phyloP scores from a whole-genome alignment of 768 basidiomycete genomes.

The Phanerodontia chrysosporium region DNA sequence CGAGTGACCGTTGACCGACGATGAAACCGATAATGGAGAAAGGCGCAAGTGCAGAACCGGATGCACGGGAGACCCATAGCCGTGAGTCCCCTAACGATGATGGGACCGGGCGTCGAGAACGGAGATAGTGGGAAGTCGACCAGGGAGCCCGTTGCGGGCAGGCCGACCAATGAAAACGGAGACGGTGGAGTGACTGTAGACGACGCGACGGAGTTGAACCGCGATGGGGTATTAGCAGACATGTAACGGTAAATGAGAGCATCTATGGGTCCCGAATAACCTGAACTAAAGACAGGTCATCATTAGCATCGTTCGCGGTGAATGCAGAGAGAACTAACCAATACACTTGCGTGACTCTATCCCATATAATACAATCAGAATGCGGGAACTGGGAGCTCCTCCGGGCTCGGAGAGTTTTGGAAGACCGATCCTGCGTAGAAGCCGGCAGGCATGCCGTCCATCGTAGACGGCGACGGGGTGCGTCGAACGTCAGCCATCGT shows the following conservation, averaged over 20 bases:
- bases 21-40: constrained; percentile 24
- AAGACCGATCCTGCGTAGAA: constrained; percentile 80
- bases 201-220: constrained; percentile 23
- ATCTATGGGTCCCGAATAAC: constrained; percentile 37
- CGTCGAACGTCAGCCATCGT: neutral
- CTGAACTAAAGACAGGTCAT: constrained; percentile 26
- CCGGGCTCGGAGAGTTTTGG: constrained; percentile 85
- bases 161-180: constrained; percentile 9
- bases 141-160: constrained; percentile 15
- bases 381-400: constrained; percentile 69
- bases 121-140: constrained; percentile 34
- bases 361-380: constrained; percentile 37
- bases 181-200: constrained; percentile 21
- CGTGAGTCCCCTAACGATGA: constrained; percentile 24
- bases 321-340: constrained; percentile 30
- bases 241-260: constrained; percentile 28
- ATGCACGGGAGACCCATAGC: constrained; percentile 27
- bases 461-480: constrained; percentile 19
- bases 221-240: constrained; percentile 25
- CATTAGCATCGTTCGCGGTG: constrained; percentile 6
- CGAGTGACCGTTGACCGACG: constrained; percentile 31
- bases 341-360: constrained; percentile 33
- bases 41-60: constrained; percentile 14
- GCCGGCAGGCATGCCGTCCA: constrained; percentile 32
- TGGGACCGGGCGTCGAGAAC: constrained; percentile 34